Evolutionary conservation across 2,329 filamentous ascomycete genomes (phyloP), one percentile per base, ranked within the genome.

Genomic region (Gremmenia infestans): DNA sequence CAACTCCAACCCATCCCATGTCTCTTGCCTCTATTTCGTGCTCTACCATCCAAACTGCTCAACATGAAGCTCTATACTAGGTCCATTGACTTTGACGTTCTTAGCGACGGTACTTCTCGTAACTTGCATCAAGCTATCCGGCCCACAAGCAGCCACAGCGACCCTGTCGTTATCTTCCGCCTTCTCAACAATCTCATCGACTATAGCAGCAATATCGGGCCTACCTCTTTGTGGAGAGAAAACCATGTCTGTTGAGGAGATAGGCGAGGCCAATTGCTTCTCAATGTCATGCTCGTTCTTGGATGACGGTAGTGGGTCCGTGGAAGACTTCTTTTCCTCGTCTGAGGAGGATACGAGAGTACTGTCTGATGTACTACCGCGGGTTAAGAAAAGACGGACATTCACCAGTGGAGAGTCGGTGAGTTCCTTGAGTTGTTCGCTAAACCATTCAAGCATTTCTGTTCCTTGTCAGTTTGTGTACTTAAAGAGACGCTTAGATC

Each of bases 31-130:
- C 9, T 46, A 46, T 25, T 17, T 15, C 14, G 22, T 8, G 4
- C 43, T 36, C 35, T 25, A 60, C 58, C 55, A 62, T 3, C 58
- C 55, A 54, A 62, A 62, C 39, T 59, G 51, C 64, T 79, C 77
- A 57, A 73, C 76, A 61, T 79, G 75, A 48, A 79, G 67, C 63
- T 78, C 76, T n/a, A 80, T 71, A 19, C 72, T 73, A 0, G 77
- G 75, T 2, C 77, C 77, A 23, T 72, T 69, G 1, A 69, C 65
- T 0, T 64, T 66, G 32, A 80, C 77, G 59, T 72, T 72, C 35
- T 67, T 67, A 4, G 77, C 77, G 22, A 74, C 72, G 0, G 73
- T 72, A 35, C 76, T 70, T 43, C 77, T 71, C 23, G 76, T 74
- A 1, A 71, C 67, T 39, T 69, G 68, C 67, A 78, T 74, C 48